phyloP scores from a whole-genome alignment of 805 yeast species.

The Ogataea minuta region DNA sequence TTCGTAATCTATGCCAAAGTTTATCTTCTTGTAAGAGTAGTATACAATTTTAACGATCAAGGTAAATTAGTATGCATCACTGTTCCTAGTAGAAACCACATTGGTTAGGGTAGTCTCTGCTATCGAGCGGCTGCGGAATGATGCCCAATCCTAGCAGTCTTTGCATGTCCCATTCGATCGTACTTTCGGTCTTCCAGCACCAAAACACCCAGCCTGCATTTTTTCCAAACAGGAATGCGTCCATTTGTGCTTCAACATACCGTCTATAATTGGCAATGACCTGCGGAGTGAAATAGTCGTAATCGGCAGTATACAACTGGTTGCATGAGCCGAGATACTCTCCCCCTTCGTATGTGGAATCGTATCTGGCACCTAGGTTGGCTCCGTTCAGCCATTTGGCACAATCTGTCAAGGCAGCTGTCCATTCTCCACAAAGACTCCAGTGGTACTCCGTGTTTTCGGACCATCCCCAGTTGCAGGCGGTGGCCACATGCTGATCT shows the following conservation, averaged over 20 bases:
- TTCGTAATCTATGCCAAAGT: too few relatives aligned
- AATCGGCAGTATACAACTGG: slow-evolving; percentile 41
- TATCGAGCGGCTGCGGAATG: slow-evolving; percentile 74
- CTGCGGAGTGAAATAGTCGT: slow-evolving; percentile 54
- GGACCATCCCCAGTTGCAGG: slow-evolving; percentile 44
- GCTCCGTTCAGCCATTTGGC: slow-evolving; percentile 87
- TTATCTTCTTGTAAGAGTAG: too few relatives aligned
- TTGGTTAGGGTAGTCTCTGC: slow-evolving; percentile 31
- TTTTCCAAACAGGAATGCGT: slow-evolving; percentile 54
- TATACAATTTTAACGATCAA: too few relatives aligned
- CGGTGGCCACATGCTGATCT: slow-evolving; percentile 60
- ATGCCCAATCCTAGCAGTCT: slow-evolving; percentile 54
- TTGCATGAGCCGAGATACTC: slow-evolving; percentile 62
- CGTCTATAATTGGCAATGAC: slow-evolving; percentile 58
- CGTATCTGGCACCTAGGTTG: slow-evolving; percentile 77
- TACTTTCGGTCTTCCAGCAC: slow-evolving; percentile 86
- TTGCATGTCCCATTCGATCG: slow-evolving; percentile 84
- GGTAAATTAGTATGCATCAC: not conserved
- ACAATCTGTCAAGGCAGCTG: slow-evolving; percentile 92
- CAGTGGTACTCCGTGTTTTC: slow-evolving; percentile 59
- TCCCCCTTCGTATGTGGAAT: slow-evolving; percentile 48
- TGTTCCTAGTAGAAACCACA: slow-evolving; percentile 26
- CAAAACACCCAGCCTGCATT: slow-evolving; percentile 89
- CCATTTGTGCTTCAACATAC: slow-evolving; percentile 87
- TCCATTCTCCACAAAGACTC: slow-evolving; percentile 84